These are phyloP conservation scores for Penicillium sp. DNA, from an alignment of 2,329 filamentous ascomycete species.

Conservation along the genomic window DNA sequence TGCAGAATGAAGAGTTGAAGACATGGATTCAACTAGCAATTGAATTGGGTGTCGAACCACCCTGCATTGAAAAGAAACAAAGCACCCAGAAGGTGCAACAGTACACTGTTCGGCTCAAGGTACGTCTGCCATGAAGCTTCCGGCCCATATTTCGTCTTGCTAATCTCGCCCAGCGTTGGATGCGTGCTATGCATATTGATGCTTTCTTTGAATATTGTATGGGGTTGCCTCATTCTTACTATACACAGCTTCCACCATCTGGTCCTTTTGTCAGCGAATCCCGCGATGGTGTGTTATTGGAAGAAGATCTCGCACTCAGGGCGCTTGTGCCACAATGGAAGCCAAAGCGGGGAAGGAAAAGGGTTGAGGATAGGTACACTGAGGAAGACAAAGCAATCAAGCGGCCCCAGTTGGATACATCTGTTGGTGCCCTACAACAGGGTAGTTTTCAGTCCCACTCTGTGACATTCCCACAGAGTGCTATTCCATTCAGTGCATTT, in stretches of 20 bases:
- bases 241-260: conserved; percentile 67
- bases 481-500: conserved; percentile 53
- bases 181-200: conserved; percentile 94
- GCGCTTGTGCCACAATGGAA: conserved; percentile 75
- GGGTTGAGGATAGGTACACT: conserved; percentile 59
- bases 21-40: conserved; percentile 89
- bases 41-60: conserved; percentile 82
- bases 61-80: conserved; percentile 76
- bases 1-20: conserved; percentile 73
- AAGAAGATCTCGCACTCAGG: conserved; percentile 84
- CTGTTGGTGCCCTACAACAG: conserved; percentile 48
- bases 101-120: conserved; percentile 88
- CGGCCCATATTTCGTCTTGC: neutral
- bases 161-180: conserved; percentile 67
- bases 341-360: conserved; percentile 60
- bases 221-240: conserved; percentile 75
- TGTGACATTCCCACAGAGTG: conserved; percentile 51
- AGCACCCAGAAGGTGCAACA: conserved; percentile 93
- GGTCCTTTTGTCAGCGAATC: conserved; percentile 62
- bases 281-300: conserved; percentile 76
- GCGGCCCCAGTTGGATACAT: conserved; percentile 60
- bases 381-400: conserved; percentile 58
- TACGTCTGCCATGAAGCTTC: conserved; percentile 39
- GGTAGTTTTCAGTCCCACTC: conserved; percentile 43
- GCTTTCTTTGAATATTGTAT: conserved; percentile 91